Evolutionary conservation across 1,284 basidiomycete genomes (phyloP).

Genomic region (Microbotryum violaceum): DNA sequence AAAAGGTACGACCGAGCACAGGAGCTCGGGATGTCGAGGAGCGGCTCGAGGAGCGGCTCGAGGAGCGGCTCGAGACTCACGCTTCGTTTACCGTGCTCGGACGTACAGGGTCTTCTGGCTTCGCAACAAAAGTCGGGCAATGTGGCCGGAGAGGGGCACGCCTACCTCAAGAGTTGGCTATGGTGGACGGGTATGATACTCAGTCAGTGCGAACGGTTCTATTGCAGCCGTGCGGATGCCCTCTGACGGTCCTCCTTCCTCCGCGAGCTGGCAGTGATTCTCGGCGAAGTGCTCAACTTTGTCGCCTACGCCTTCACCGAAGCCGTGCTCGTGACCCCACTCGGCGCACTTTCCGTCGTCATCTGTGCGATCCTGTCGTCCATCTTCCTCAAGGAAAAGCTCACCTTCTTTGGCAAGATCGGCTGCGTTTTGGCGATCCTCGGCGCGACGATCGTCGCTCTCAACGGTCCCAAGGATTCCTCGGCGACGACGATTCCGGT

Average conservation of each 20-base stretch:
- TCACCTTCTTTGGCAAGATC: conserved; percentile 69
- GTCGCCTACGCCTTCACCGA: conserved; percentile 81
- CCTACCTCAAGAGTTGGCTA: conserved; percentile 69
- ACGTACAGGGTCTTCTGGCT: conserved; percentile 36
- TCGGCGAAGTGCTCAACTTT: conserved; percentile 65
- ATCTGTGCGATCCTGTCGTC: conserved; percentile 89
- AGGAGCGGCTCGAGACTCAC: background rate
- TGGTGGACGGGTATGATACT: conserved; percentile 72
- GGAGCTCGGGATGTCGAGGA: no score
- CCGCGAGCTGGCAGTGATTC: conserved; percentile 37
- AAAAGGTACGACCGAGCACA: conserved; percentile 53
- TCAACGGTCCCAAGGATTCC: conserved; percentile 72
- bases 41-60: background rate
- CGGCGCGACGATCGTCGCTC: conserved; percentile 72
- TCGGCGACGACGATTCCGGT: conserved; percentile 67
- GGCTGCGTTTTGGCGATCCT: conserved; percentile 82
- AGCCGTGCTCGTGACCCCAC: conserved; percentile 81
- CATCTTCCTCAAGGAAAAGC: conserved; percentile 82
- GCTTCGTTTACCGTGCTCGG: no score
- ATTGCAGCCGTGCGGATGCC: background rate
- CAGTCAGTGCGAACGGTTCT: background rate
- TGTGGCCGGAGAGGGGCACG: conserved; percentile 81
- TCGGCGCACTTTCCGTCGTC: conserved; percentile 93
- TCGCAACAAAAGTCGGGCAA: conserved; percentile 46
- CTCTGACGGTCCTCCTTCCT: background rate